Evolutionary conservation across 768 basidiomycete genomes (phyloP), one percentile per base, ranked within the genome.

Genomic region (Pulveroboletus frians): DNA sequence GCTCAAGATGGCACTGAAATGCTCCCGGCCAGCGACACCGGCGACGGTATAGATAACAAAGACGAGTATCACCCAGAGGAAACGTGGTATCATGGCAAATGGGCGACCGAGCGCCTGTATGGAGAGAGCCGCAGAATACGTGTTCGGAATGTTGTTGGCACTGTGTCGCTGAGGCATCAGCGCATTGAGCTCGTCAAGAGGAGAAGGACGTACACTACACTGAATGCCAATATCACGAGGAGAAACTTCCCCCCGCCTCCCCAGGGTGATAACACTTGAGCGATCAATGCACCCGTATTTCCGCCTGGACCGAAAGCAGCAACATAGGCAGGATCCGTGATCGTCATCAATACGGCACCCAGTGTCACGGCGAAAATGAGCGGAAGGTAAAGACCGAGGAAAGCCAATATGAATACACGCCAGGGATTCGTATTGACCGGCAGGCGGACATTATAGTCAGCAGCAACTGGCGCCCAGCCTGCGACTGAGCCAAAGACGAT

Each of bases 391-490:
- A 80, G 53, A 1, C 79, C 79, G 34, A 73, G 73, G 59, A 74
- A 78, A 0, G 79, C 79, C 41, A 80, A 51, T 8, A 68, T 30
- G 62, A 81, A 80, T 15, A 80, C 68, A 21, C 71, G 72, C 46
- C 61, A 61, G 20, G 71, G 59, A 10, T 70, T 66, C 3, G 73
- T 77, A 45, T 75, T 56, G 1, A 53, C 71, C 0, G 79, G 79
- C 0, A 80, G 61, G 21, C 73, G 68, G 53, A 74, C 74, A 54
- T 78, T 79, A 60, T 77, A 80, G 58, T 80, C 79, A 6, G 79
- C 78, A 3, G 77, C 78, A 1, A 80, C 56, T 3, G 76, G 73
- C 0, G 76, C 73, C 78, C 76, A 78, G 56, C 79, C 77, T 10
- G 71, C 63, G 36, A 73, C 67, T 0, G 71, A 70, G 2, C 74